A percentile compares a stretch with the other conserved stretches of the same genome.
phyloP scores from a whole-genome alignment of 2,329 filamentous ascomycete species.

The Aspergillus ochraceoroseus region DNA sequence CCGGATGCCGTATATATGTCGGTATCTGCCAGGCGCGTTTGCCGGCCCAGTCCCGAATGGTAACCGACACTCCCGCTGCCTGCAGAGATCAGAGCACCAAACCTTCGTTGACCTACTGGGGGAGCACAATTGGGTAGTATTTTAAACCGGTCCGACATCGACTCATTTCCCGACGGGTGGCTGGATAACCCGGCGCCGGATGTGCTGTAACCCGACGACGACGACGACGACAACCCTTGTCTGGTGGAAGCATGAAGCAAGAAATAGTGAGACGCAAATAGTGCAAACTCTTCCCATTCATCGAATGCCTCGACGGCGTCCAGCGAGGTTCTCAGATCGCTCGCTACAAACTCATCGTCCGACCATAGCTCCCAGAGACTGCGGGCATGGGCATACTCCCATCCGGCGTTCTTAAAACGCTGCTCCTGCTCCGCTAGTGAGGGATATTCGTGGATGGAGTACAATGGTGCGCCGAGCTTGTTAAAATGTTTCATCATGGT shows the following conservation, averaged over 20 bases:
- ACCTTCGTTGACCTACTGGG: slow-evolving; percentile 52
- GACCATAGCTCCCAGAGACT: slow-evolving; percentile 83
- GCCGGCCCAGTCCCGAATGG: slow-evolving; percentile 43
- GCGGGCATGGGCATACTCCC: slow-evolving; percentile 57
- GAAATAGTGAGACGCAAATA: slow-evolving; percentile 82
- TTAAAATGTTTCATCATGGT: slow-evolving; percentile 82
- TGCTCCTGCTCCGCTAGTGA: slow-evolving; percentile 59
- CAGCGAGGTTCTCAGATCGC: slow-evolving; percentile 56
- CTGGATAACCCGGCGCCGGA: not conserved
- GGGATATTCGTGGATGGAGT: slow-evolving; percentile 67
- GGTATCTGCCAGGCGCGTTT: slow-evolving; percentile 47
- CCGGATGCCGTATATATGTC: slow-evolving; percentile 46
- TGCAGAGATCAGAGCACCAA: slow-evolving; percentile 53
- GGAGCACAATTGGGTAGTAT: slow-evolving; percentile 25
- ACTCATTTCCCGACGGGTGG: too few relatives aligned
- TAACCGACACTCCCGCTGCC: slow-evolving; percentile 31
- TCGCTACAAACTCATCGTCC: slow-evolving; percentile 59
- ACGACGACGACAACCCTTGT: not conserved
- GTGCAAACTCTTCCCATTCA: slow-evolving; percentile 89
- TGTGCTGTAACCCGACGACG: not conserved
- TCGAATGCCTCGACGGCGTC: slow-evolving; percentile 79
- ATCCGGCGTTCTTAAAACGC: slow-evolving; percentile 67
- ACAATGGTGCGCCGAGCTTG: slow-evolving; percentile 73
- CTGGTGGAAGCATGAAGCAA: slow-evolving; percentile 60
- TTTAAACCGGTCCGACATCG: slow-evolving; percentile 17